These are phyloP conservation scores for Penicillium herquei DNA, from an alignment of 495 filamentous ascomycete genomes.

Conservation along the genomic window DNA sequence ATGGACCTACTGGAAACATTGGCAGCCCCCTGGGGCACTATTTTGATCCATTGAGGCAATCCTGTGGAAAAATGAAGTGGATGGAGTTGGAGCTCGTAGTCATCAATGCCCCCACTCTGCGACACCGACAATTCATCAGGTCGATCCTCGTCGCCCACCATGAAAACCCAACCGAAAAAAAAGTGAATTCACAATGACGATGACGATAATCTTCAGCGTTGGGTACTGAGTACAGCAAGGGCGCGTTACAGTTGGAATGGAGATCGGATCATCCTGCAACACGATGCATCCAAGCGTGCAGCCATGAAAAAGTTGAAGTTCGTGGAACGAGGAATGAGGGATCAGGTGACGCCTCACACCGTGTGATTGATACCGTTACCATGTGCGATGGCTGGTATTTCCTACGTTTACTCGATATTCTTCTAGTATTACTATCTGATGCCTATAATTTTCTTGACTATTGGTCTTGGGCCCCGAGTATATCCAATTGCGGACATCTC, in stretches of 20 bases:
- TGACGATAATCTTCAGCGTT: background rate
- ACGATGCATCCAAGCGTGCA: conserved; percentile 8
- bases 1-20: conserved; percentile 5
- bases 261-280: conserved; percentile 10
- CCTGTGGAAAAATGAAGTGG: conserved; percentile 8
- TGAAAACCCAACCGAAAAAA: background rate
- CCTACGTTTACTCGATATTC: too few relatives aligned
- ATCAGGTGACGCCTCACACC: conserved; percentile 20
- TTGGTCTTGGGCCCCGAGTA: background rate
- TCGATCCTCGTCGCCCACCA: conserved; percentile 10
- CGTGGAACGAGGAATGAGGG: conserved; percentile 12
- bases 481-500: background rate
- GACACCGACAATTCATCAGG: conserved; percentile 30
- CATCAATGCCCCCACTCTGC: conserved; percentile 20
- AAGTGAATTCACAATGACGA: background rate
- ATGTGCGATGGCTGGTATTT: too few relatives aligned
- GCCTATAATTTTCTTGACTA: background rate
- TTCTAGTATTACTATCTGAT: too few relatives aligned
- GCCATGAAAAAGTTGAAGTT: background rate
- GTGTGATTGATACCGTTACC: conserved; percentile 8
- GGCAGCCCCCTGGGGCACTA: conserved; percentile 1
- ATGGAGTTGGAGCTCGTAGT: conserved; percentile 16
- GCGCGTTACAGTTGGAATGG: conserved; percentile 16
- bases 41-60: conserved; percentile 1
- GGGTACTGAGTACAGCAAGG: conserved; percentile 11